Evolutionary conservation across 495 filamentous ascomycete species (phyloP), one percentile per base, ranked within the genome.

Genomic region (Aspergillus indologenus): DNA sequence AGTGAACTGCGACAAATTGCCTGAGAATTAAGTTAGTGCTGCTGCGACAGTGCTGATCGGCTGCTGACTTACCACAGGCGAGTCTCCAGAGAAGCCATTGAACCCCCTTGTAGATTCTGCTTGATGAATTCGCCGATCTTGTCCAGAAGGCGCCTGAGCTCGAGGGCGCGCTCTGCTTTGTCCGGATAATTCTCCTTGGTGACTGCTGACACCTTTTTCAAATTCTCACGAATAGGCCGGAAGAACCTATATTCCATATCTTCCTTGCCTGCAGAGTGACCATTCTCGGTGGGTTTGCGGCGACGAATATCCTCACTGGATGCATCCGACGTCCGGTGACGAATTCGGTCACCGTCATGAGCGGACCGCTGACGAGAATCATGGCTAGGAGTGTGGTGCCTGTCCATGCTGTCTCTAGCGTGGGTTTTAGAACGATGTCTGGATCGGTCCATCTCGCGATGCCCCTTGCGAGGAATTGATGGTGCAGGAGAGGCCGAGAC

Each of bases 171-270:
- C 54, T 81, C 78, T 31, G 79, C 73, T 61, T 85, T 83, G 45
- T 79, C 80, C 40, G 83, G 85, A 48, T 86, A 80, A 45, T 82
- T 80, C 59, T 85, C 83, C 58, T 83, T 87, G 0, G 83, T 89
- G n/a, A 87, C 85, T 50, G 72, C 73, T 18, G 77, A 71, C 3
- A 90, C 79, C 34, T 75, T 75, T 52, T 79, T 79, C 7, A 91
- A 71, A 57, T 82, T 85, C 12, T 80, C 75, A 51, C 75, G 77
- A 47, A 87, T 81, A 14, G 84, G 87, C 56, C 78, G 81, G 67
- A 89, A 79, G 51, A 86, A 73, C 61, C 73, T 70, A 56, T 76
- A 76, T n/a, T 84, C 72, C 73, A 85, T 80, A 44, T 77, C 76
- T 55, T 84, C 79, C 51, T 69, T 80, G 58, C 60, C 75, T 1